These are phyloP conservation scores for Helicosporidium sp. DNA, from an alignment of 139 green algal species.

Conservation along the genomic window DNA sequence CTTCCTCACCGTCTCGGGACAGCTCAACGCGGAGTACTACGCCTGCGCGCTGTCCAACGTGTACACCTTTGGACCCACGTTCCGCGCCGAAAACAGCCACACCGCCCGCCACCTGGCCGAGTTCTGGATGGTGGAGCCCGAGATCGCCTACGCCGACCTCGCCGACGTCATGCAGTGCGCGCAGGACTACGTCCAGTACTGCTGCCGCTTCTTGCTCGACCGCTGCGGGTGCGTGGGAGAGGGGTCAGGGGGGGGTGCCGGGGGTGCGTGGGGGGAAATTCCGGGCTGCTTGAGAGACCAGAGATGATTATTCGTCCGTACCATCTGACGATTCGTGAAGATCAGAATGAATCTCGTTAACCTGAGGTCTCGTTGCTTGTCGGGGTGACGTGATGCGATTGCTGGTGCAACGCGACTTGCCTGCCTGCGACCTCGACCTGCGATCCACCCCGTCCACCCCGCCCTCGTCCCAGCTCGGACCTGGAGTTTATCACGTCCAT, in stretches of 20 bases:
- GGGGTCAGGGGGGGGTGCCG: no score
- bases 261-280: no score
- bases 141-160: slow-evolving; percentile 88
- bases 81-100: slow-evolving; percentile 84
- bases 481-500: slow-evolving; percentile 67
- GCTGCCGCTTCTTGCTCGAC: slow-evolving; percentile 52
- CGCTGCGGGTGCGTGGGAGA: slow-evolving; percentile 34
- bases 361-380: background rate
- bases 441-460: no score
- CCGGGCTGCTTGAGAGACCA: no score
- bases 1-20: slow-evolving; percentile 87
- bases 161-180: slow-evolving; percentile 74
- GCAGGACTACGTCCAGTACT: slow-evolving; percentile 63
- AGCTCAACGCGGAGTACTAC: slow-evolving; percentile 77
- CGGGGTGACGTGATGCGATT: no score
- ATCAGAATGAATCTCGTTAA: background rate
- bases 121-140: slow-evolving; percentile 99
- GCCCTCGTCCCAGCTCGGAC: slow-evolving; percentile 39
- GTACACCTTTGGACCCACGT: slow-evolving; percentile 85
- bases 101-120: slow-evolving; percentile 87
- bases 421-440: no score
- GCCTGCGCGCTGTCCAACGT: slow-evolving; percentile 69
- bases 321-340: no score
- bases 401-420: no score
- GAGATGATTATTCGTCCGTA: no score